phyloP scores from a whole-genome alignment of 306 rosid genomes.

The Fragaria ananassa region DNA sequence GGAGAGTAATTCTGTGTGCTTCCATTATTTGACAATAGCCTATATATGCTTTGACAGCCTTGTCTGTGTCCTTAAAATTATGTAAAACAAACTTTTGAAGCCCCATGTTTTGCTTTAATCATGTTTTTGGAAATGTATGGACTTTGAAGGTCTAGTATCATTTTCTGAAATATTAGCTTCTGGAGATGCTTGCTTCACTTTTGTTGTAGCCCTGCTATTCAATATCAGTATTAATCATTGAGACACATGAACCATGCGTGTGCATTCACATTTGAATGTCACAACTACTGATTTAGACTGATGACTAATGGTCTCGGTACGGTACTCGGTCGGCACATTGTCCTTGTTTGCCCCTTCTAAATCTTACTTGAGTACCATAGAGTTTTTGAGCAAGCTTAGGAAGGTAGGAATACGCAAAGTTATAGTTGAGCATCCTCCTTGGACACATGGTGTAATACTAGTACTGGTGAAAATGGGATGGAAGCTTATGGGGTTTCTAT shows the following conservation, averaged over 20 bases:
- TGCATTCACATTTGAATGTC: not conserved
- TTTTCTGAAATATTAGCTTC: not conserved
- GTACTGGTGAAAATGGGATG: conserved; percentile 14
- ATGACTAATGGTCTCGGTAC: not conserved
- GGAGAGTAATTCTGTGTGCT: conserved; percentile 27
- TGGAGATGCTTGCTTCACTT: not conserved
- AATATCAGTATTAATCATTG: too few relatives aligned
- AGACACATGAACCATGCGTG: too few relatives aligned
- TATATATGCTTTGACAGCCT: not conserved
- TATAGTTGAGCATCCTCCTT: conserved; percentile 1
- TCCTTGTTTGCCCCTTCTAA: not conserved
- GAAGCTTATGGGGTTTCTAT: conserved; percentile 10
- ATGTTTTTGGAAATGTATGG: not conserved
- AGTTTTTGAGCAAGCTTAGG: not conserved
- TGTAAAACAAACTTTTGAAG: not conserved
- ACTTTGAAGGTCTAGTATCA: not conserved
- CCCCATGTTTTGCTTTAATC: conserved; percentile 11
- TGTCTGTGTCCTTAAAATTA: conserved; percentile 21
- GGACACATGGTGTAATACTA: conserved; percentile 8
- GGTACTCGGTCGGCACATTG: not conserved
- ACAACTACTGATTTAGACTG: not conserved
- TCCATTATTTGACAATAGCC: conserved; percentile 28
- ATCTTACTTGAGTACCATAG: not conserved
- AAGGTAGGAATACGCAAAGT: conserved; percentile 5
- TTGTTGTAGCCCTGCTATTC: not conserved